Percentiles rank a stretch among this genome's conserved stretches.
These are phyloP conservation scores for Blastobotrys robertii DNA, from an alignment of 805 yeast genomes.

Conservation along the genomic window DNA sequence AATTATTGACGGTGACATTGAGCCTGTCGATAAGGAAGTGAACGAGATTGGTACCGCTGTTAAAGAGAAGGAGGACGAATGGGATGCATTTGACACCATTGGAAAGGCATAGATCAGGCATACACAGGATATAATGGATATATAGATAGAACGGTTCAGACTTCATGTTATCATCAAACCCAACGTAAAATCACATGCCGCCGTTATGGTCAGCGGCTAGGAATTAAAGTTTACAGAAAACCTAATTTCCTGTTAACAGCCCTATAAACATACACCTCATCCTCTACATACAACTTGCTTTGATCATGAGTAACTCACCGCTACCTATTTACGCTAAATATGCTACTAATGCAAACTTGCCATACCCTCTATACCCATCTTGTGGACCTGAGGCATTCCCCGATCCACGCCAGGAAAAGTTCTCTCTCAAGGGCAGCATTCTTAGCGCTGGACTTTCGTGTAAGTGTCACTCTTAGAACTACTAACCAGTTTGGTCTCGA, in stretches of 20 bases:
- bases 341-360: background rate
- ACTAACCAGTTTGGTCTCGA: too few species aligned
- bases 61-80: constrained; percentile 20
- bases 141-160: background rate
- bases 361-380: too few species aligned
- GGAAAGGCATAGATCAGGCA: constrained; percentile 20
- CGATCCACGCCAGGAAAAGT: too few species aligned
- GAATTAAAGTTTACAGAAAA: too few species aligned
- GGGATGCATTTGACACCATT: constrained; percentile 31
- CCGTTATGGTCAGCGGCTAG: too few species aligned
- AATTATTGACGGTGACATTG: background rate
- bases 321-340: background rate
- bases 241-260: too few species aligned
- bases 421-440: too few species aligned
- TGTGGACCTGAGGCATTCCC: too few species aligned
- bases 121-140: background rate
- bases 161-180: background rate
- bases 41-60: constrained; percentile 1
- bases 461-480: too few species aligned
- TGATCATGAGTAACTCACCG: background rate
- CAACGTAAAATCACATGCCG: too few species aligned
- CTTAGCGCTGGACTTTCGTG: too few species aligned
- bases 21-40: constrained; percentile 1
- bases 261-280: background rate
- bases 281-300: background rate